Evolutionary conservation across 768 basidiomycete genomes (phyloP), one percentile per base, ranked within the genome.

Genomic region (Leucocoprinus birnbaumii): DNA sequence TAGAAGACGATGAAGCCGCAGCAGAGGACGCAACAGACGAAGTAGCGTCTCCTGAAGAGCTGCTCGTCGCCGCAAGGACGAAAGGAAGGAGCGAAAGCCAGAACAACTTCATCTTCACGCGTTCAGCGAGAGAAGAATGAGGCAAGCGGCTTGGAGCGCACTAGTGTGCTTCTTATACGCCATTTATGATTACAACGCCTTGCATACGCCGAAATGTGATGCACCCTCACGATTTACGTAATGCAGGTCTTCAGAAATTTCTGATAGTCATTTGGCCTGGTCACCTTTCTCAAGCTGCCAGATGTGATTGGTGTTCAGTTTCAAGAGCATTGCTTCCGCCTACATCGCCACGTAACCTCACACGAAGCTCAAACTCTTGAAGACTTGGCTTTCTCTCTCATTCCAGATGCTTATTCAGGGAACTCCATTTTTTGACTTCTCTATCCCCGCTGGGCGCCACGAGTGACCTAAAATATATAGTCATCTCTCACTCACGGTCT

Each of bases 91-190:
- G 40, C 11, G 54, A 49, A 10, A 55, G 27, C 27, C 26, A 43
- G 8, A 55, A 44, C 11, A 22, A 24, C 54, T 40, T 55, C 47
- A 55, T 55, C 48, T 40, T 48, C 40, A 34, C 40, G 47, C 26
- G 13, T n/a, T n/a, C 24, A 48, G 40, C 41, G 26, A 48, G 18
- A 25, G 16, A 43, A 22, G 27, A 31, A 41, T 25, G 38, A 43
- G 47, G 31, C 14, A 25, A 1, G 7, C 10, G 49, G 27, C 47
- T 37, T 25, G 7, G 25, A 18, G 13, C 22, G 11, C 34, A 14
- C 52, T 46, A 46, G 44, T 11, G 34, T 25, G 43, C 22, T 46
- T 53, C 52, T 53, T 53, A 53, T 53, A 53, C 46, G 44, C 34
- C 44, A 13, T 16, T 25, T 14, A 44, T 26, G 16, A 11, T 44